Evolutionary conservation across 768 basidiomycete species (phyloP), one percentile per base, ranked within the genome.

Genomic region (Boletus bicolor): DNA sequence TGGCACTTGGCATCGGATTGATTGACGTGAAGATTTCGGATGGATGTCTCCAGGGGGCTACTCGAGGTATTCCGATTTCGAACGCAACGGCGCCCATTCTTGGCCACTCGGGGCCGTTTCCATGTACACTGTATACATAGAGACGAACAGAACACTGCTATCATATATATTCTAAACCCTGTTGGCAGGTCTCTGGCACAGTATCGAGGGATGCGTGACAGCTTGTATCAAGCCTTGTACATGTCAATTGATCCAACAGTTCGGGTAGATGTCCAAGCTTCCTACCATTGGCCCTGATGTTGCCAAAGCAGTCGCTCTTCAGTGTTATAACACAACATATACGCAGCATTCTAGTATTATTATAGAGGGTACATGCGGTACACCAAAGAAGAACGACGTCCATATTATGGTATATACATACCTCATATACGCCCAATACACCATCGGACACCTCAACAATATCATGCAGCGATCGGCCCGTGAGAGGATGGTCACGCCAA

Each of bases 401-500:
- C 34, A 11, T 28, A 19, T 11, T 21, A 38, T 49, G 37, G 32
- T 44, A 45, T 24, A 21, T 50, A 42, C 26, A 36, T 9, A 44
- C 39, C 19, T 21, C 47, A 28, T 11, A 47, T 8, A 54, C 47
- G 8, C 34, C n/a, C 26, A 19, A 8, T 11, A n/a, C 26, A 44
- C 34, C 47, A 15, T 39, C 35, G 17, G 24, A 39, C 5, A 26
- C 34, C 19, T 15, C 9, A 14, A 36, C 6, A 8, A 19, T 7
- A n/a, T 36, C 15, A n/a, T 28, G n/a, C 30, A 34, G 21, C 15
- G 24, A 36, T 46, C n/a, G 4, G 44, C 26, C 28, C 21, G 6
- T 36, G 14, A n/a, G 8, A 28, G 14, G 35, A 41, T 24, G 35
- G 24, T 68, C 53, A 67, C n/a, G 66, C 66, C 58, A 67, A 54